Evolutionary conservation across 2,329 filamentous ascomycete genomes (phyloP), one percentile per base, ranked within the genome.

Genomic region (Leptodontidium sp.): DNA sequence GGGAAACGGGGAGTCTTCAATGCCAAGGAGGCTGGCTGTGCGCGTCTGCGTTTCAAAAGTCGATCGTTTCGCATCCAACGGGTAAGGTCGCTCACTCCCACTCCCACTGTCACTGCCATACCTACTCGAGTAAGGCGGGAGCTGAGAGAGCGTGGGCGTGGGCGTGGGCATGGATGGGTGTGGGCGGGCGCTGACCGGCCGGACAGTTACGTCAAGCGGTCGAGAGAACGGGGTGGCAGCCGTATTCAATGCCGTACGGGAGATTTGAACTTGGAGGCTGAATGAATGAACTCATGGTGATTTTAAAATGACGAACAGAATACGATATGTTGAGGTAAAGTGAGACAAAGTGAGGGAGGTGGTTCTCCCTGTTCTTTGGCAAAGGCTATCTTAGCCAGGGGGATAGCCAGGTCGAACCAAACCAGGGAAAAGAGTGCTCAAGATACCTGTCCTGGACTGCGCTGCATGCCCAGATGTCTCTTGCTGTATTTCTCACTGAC

Each of bases 41-140:
- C 61, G 35, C 50, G 52, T 17, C 47, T 52, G 45, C 53, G 66
- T 66, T 69, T 64, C 59, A 61, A 55, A 67, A 47, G 68, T 53
- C 61, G 68, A 70, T 70, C 66, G 66, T 71, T 71, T 71, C 64
- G 61, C 35, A 58, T 55, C 45, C 24, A 40, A 43, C 59, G 62
- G 58, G 67, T 63, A 45, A 9, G 38, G 38, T 32, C 43, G 11
- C 3, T 12, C 43, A 45, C 3, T 45, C 29, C 29, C n/a, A n/a
- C n/a, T n/a, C n/a, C n/a, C n/a, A n/a, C n/a, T 21, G 21, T 21
- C 21, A 21, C 21, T 21, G 21, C 21, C 21, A 21, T 21, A 21
- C 21, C 21, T 21, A 21, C 21, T 21, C 21, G 21, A 21, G 21
- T 21, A 21, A 21, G 21, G 21, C 21, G 21, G 21, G 21, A 21